Percentiles rank a stretch among this genome's conserved stretches.
These are phyloP conservation scores for Neoarthrinium moseri DNA, from an alignment of 2,329 filamentous ascomycete species.

Conservation along the genomic window DNA sequence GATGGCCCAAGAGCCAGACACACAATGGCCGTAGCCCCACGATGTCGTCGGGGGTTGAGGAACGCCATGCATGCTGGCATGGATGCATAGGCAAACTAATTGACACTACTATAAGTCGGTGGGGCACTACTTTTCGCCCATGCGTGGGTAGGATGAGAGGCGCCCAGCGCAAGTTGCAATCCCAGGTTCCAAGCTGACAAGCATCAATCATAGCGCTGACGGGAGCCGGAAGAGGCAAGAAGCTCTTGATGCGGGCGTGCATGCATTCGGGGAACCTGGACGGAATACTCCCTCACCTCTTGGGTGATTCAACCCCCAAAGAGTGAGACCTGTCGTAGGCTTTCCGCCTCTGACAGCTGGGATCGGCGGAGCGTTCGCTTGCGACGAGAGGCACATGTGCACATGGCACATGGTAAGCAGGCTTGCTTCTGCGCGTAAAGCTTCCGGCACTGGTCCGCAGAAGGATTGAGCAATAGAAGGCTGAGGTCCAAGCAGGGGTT, in stretches of 20 bases:
- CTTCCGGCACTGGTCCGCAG: conserved; percentile 12
- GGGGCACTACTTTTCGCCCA: conserved; percentile 5
- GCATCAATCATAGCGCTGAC: conserved; percentile 7
- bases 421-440: conserved; percentile 9
- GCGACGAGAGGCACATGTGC: no score
- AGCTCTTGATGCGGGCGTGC: background rate
- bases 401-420: background rate
- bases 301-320: no score
- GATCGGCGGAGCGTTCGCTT: no score
- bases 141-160: conserved; percentile 16
- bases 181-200: conserved; percentile 7
- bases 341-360: no score
- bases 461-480: conserved; percentile 11
- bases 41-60: conserved; percentile 5
- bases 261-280: no score
- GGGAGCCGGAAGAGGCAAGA: background rate
- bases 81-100: conserved; percentile 8
- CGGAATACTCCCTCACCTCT: no score
- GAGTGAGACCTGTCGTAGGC: no score
- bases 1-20: no score
- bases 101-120: background rate
- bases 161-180: conserved; percentile 20
- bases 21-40: conserved; percentile 2
- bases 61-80: conserved; percentile 9
- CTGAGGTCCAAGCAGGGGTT: conserved; percentile 9